Evolutionary conservation across 371 early-diverging fungal species (phyloP).

Genomic region (Astathelohania contejeani): DNA sequence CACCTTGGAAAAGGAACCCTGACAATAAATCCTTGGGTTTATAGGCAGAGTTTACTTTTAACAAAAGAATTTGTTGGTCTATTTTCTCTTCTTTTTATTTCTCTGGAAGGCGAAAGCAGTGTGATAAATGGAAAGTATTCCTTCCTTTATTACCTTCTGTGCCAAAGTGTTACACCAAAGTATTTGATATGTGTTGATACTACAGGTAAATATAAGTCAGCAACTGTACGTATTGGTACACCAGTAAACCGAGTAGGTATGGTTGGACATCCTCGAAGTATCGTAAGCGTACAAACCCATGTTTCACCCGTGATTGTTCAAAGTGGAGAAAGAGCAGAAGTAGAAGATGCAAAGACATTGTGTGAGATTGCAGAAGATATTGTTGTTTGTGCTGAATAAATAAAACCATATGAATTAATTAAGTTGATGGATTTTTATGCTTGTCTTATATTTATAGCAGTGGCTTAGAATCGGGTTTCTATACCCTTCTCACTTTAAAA

Average conservation of each 20-base stretch:
- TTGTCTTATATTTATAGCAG: no score
- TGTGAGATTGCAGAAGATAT: no score
- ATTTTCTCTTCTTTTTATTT: constrained; percentile 36
- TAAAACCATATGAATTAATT: no score
- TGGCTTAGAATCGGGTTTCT: no score
- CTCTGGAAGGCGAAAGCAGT: constrained; percentile 31
- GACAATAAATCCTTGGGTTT: constrained; percentile 15
- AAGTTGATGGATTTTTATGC: no score
- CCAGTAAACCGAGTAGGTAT: constrained; percentile 89
- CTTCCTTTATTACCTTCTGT: constrained; percentile 75
- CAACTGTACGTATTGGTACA: constrained; percentile 83
- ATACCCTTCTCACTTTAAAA: no score
- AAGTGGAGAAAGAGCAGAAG: constrained; percentile 81
- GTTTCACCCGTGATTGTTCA: constrained; percentile 84
- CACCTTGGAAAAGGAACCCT: constrained; percentile 94
- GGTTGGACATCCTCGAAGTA: constrained; percentile 88
- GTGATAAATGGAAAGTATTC: constrained; percentile 59
- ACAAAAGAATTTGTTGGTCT: constrained; percentile 36
- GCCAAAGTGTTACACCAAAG: constrained; percentile 79
- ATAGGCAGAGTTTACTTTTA: constrained; percentile 21
- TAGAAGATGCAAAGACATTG: constrained; percentile 54
- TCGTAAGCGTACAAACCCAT: constrained; percentile 93
- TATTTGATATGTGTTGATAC: constrained; percentile 74
- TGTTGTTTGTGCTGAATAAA: no score
- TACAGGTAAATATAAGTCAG: constrained; percentile 57